A percentile compares a stretch with the other conserved stretches of the same genome.
Evolutionary conservation across 768 basidiomycete genomes (phyloP).

Genomic region (Lentinula raphanica): DNA sequence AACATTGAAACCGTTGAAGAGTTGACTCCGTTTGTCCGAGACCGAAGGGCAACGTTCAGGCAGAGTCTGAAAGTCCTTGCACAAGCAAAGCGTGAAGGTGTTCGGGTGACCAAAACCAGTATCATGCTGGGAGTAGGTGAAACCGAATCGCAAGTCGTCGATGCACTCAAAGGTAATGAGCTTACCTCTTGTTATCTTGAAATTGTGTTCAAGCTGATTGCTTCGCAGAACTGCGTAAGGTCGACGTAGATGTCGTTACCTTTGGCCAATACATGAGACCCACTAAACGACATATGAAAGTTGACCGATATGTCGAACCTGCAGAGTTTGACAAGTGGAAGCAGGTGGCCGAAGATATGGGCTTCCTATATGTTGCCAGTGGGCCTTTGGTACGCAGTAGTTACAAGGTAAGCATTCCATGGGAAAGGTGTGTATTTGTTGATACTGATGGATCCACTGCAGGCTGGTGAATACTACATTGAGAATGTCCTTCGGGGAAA

Average conservation of each 20-base stretch:
- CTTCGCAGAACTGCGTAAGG: conserved; percentile 72
- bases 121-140: conserved; percentile 99
- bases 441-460: conserved; percentile 8
- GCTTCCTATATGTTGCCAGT: conserved; percentile 95
- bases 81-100: conserved; percentile 79
- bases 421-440: neutral
- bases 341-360: conserved; percentile 82
- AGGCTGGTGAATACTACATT: conserved; percentile 97
- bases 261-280: conserved; percentile 99
- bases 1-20: conserved; percentile 96
- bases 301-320: conserved; percentile 92
- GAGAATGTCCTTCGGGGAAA: conserved; percentile 80
- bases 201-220: neutral
- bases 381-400: conserved; percentile 94
- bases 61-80: conserved; percentile 78
- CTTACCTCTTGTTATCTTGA: neutral
- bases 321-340: conserved; percentile 93
- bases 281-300: conserved; percentile 99
- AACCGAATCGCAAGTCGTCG: conserved; percentile 72
- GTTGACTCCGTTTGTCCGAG: conserved; percentile 91
- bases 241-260: conserved; percentile 93
- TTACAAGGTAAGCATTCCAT: conserved; percentile 70
- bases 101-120: conserved; percentile 92
- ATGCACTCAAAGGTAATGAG: conserved; percentile 76
- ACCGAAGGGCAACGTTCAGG: conserved; percentile 87